Evolutionary conservation across 179 eudicot species (phyloP), one percentile per base, ranked within the genome.

Genomic region (Carnegiea gigantea): DNA sequence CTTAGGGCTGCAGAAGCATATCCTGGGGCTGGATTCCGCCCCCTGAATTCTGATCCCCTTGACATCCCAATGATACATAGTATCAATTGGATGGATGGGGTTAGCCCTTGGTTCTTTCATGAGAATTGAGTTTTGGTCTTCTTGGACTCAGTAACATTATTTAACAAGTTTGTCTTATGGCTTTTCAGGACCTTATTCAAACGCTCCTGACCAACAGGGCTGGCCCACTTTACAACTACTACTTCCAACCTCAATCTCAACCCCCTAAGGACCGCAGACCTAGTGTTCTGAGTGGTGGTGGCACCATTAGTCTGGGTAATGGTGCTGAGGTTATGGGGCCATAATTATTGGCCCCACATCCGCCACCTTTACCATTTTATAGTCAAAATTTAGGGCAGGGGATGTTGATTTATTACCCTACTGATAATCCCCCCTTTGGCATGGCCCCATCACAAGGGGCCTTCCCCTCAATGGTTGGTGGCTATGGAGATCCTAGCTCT

Each of bases 101-200:
- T 90, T 23, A 38, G 54, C 51, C 85, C 88, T 13, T 48, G 67
- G 54, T 82, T 70, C n/a, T 87, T 92, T 73, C 78, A 86, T 53
- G 89, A 86, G 1, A 88, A 88, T 40, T 86, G 93, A 10, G 26
- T 65, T 1, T 26, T 8, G 24, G 79, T 92, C 36, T 48, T 0
- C 15, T 54, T 17, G 90, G 89, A 30, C 86, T 93, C 5, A 62
- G 79, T 5, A 72, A 76, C 44, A 84, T 87, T 3, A 48, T 89
- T 4, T 71, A 77, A 28, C 60, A 84, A 9, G 83, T 89, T 28
- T 93, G 93, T 54, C 64, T 30, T 6, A 83, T 87, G 43, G 93
- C 92, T 7, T 92, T 93, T 28, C 49, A 64, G 8, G 97, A 93
- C 59, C 79, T 88, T 17, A 48, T 88, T 1, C 54, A 49, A 72